A percentile compares a stretch with the other conserved stretches of the same genome.
These are phyloP conservation scores for Eucalyptus sp. DNA, from an alignment of 345 rosid genomes.

Conservation along the genomic window DNA sequence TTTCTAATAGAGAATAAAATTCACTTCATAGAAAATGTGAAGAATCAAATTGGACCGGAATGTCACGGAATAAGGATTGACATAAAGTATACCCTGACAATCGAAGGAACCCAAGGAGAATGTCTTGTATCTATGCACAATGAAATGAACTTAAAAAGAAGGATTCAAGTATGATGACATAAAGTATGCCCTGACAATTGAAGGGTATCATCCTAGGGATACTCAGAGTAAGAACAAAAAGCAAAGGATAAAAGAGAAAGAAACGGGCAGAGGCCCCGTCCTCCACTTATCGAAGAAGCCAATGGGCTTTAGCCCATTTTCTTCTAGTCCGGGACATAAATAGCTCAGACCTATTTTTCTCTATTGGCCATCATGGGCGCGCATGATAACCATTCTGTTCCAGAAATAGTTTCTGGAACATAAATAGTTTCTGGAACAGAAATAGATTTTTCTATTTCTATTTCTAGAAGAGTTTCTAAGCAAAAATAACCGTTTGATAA, in stretches of 20 bases:
- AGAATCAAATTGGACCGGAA: neutral
- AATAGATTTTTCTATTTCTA: too few relatives aligned
- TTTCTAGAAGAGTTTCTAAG: too few relatives aligned
- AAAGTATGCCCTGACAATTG: neutral
- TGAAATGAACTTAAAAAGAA: neutral
- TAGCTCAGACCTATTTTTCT: neutral
- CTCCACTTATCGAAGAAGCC: neutral
- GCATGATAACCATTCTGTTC: too few relatives aligned
- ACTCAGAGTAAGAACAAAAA: neutral
- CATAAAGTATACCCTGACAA: neutral
- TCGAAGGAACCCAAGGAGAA: neutral
- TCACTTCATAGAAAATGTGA: neutral
- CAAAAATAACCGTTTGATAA: too few relatives aligned
- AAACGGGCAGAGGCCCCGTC: neutral
- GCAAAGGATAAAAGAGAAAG: neutral
- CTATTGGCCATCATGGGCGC: neutral
- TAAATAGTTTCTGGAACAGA: too few relatives aligned
- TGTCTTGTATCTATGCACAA: neutral
- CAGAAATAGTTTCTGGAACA: too few relatives aligned
- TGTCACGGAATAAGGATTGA: neutral
- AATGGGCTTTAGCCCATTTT: neutral
- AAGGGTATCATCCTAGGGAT: neutral
- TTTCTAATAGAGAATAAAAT: neutral
- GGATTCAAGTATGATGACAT: neutral
- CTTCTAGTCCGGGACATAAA: neutral